These are phyloP conservation scores for Shiraia sp. DNA, from an alignment of 2,329 filamentous ascomycete species.

Conservation along the genomic window DNA sequence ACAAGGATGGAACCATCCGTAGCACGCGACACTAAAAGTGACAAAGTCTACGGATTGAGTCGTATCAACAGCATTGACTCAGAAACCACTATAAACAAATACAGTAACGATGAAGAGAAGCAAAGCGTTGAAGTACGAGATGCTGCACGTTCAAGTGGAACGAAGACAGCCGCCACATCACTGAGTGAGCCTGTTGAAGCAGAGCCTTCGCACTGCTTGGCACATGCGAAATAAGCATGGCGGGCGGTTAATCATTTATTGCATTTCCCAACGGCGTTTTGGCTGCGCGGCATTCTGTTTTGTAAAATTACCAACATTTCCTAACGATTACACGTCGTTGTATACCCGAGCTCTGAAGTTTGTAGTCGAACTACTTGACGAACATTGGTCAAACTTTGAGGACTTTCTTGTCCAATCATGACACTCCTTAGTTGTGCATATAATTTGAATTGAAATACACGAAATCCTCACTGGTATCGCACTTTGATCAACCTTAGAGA, in stretches of 20 bases:
- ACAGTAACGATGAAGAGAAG: background rate
- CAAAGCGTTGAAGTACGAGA: background rate
- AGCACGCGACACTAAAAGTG: background rate
- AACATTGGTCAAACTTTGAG: background rate
- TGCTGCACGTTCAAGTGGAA: background rate
- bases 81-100: background rate
- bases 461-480: no score
- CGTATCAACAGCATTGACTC: background rate
- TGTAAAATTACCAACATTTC: no score
- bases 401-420: background rate
- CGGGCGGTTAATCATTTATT: background rate
- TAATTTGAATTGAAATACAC: no score
- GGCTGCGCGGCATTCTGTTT: no score
- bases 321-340: no score
- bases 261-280: background rate
- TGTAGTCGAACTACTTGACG: background rate
- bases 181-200: no score
- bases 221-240: conserved; percentile 8
- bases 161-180: conserved; percentile 17
- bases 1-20: background rate
- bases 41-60: background rate
- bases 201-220: no score
- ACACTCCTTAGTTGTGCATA: no score
- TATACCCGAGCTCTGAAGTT: background rate
- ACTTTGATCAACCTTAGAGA: no score